These are phyloP conservation scores for Spizellomyces sp. DNA, from an alignment of 192 early-diverging fungal species.

Conservation along the genomic window DNA sequence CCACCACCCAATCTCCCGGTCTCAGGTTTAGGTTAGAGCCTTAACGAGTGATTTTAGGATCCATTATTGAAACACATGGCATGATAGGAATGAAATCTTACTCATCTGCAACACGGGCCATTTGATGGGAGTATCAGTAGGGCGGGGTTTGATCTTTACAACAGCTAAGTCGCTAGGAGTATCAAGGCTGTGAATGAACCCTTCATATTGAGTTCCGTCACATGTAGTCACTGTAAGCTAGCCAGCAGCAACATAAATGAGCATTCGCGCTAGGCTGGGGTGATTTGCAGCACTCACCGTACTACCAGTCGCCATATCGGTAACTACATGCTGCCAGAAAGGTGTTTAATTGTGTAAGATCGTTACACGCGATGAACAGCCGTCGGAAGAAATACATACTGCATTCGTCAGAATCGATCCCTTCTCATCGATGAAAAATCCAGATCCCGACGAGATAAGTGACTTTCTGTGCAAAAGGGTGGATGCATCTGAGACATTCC, in stretches of 20 bases:
- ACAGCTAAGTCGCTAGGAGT: slow-evolving; percentile 49
- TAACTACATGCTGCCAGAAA: slow-evolving; percentile 28
- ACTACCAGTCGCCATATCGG: slow-evolving; percentile 27
- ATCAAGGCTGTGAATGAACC: slow-evolving; percentile 44
- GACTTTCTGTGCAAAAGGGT: slow-evolving; percentile 30
- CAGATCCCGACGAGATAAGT: slow-evolving; percentile 46
- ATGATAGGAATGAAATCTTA: not conserved
- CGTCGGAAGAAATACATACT: slow-evolving; percentile 32
- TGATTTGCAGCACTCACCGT: not conserved
- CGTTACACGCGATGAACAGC: not conserved
- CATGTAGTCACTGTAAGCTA: slow-evolving; percentile 40
- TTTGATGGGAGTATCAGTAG: not conserved
- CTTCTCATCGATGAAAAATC: slow-evolving; percentile 48
- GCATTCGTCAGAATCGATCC: slow-evolving; percentile 53
- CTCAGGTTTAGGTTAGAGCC: slow-evolving; percentile 26
- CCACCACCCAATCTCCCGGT: slow-evolving; percentile 48
- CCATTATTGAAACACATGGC: too few relatives aligned
- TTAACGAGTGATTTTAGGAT: not conserved
- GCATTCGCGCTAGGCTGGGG: too few relatives aligned
- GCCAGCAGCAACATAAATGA: not conserved
- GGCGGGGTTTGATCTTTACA: slow-evolving; percentile 26
- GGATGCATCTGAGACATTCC: slow-evolving; percentile 11
- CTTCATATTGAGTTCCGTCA: slow-evolving; percentile 42
- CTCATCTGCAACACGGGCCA: slow-evolving; percentile 26
- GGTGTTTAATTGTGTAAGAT: not conserved